These are phyloP conservation scores for Pestalotiopsis sp. DNA, from an alignment of 2,329 filamentous ascomycete genomes.

Conservation along the genomic window DNA sequence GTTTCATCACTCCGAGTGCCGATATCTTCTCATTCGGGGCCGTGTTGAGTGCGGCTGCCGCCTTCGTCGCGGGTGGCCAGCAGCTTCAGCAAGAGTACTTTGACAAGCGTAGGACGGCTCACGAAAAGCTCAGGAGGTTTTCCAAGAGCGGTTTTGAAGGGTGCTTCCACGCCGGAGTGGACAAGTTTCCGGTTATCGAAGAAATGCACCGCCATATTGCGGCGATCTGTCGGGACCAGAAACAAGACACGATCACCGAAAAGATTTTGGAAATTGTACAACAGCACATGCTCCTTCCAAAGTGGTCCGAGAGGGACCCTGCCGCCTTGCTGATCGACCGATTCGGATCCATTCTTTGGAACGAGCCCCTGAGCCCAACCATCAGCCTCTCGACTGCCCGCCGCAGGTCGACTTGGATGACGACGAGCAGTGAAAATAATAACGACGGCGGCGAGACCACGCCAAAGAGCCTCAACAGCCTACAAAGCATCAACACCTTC, in stretches of 20 bases:
- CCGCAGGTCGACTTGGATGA: background rate
- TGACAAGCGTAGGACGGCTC: constrained; percentile 13
- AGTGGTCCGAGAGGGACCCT: constrained; percentile 14
- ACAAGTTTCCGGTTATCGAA: constrained; percentile 9
- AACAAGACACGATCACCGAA: constrained; percentile 18
- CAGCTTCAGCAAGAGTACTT: constrained; percentile 15
- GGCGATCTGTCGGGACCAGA: constrained; percentile 11
- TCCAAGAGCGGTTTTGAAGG: constrained; percentile 16
- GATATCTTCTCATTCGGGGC: constrained; percentile 9
- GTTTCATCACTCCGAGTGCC: constrained; percentile 14
- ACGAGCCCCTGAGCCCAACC: background rate
- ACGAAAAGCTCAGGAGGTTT: constrained; percentile 13
- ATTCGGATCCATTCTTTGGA: constrained; percentile 11
- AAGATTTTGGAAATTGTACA: constrained; percentile 19
- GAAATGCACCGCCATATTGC: constrained; percentile 19
- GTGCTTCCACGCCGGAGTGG: constrained; percentile 21
- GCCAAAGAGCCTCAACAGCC: background rate
- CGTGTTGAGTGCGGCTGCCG: constrained; percentile 1
- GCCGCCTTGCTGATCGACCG: constrained; percentile 15
- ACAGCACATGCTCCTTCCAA: constrained; percentile 19
- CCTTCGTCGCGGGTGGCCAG: constrained; percentile 10
- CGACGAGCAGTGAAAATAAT: no score
- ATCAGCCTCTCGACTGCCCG: background rate
- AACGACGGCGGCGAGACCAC: background rate
- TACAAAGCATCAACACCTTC: background rate